These are phyloP conservation scores for Saccharomycopsis lassenensis DNA, from an alignment of 805 yeast species.

Conservation along the genomic window DNA sequence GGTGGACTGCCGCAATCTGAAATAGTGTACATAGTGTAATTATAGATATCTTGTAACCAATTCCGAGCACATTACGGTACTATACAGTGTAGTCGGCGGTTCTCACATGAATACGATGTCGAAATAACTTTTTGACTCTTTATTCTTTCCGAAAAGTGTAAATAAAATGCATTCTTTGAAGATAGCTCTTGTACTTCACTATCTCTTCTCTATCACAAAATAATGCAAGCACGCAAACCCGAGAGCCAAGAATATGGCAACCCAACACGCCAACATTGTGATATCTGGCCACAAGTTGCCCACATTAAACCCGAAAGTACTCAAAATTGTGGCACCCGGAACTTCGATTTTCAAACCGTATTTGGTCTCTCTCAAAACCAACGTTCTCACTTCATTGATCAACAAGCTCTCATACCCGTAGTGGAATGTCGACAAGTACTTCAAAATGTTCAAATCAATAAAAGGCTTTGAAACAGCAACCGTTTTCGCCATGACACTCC, in stretches of 20 bases:
- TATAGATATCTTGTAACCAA: neutral
- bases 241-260: constrained; percentile 42
- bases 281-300: constrained; percentile 64
- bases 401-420: constrained; percentile 90
- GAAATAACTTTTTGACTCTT: neutral
- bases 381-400: constrained; percentile 84
- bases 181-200: constrained; percentile 6
- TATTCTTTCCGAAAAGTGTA: neutral
- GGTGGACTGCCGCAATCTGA: neutral
- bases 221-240: constrained; percentile 71
- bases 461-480: constrained; percentile 29
- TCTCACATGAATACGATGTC: neutral
- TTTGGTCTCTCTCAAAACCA: constrained; percentile 76
- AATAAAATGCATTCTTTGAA: neutral
- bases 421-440: constrained; percentile 83
- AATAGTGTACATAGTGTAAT: neutral
- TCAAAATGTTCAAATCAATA: constrained; percentile 56
- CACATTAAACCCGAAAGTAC: constrained; percentile 90
- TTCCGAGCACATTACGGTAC: neutral
- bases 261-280: constrained; percentile 45
- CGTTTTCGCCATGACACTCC: constrained; percentile 17
- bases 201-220: constrained; percentile 68
- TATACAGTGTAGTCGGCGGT: neutral
- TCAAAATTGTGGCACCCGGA: constrained; percentile 94
- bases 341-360: constrained; percentile 91